Conservation (phyloP, 805 yeast species). For the Suhomyces canberraensis region DNA sequence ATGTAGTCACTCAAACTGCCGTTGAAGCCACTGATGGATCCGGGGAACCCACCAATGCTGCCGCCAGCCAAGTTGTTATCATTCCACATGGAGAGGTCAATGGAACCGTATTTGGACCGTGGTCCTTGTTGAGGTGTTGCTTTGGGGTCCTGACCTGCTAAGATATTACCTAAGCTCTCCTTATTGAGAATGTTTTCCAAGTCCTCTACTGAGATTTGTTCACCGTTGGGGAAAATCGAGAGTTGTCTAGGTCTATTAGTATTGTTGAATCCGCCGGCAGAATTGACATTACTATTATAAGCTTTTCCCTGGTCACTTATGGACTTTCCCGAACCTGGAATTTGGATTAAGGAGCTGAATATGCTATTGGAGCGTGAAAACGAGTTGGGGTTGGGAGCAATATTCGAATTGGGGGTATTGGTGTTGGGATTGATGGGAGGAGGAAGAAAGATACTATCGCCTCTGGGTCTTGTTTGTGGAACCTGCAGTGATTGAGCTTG, state of each 20-base stretch:
- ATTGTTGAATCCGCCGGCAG: constrained; percentile 8
- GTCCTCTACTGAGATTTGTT: constrained; percentile 26
- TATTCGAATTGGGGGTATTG: neutral
- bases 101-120: constrained; percentile 25
- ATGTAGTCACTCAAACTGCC: constrained; percentile 33
- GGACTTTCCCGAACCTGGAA: constrained; percentile 37
- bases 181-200: constrained; percentile 31
- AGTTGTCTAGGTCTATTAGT: constrained; percentile 14
- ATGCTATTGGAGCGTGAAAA: constrained; percentile 33
- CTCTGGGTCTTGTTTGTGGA: constrained; percentile 25
- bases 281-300: constrained; percentile 5
- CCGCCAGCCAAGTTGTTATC: constrained; percentile 11
- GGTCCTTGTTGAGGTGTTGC: constrained; percentile 11
- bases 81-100: constrained; percentile 22
- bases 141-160: constrained; percentile 21
- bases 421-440: constrained; percentile 28
- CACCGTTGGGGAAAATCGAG: constrained; percentile 17
- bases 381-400: constrained; percentile 1
- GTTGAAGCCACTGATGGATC: constrained; percentile 28
- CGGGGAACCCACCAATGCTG: constrained; percentile 19
- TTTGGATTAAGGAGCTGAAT: constrained; percentile 37
- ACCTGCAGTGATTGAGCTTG: constrained; percentile 9
- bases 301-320: constrained; percentile 19
- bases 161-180: constrained; percentile 30
- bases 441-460: constrained; percentile 37